Evolutionary conservation across 1,139 yeast genomes (phyloP).

Genomic region (Suhomyces chickasaworum): DNA sequence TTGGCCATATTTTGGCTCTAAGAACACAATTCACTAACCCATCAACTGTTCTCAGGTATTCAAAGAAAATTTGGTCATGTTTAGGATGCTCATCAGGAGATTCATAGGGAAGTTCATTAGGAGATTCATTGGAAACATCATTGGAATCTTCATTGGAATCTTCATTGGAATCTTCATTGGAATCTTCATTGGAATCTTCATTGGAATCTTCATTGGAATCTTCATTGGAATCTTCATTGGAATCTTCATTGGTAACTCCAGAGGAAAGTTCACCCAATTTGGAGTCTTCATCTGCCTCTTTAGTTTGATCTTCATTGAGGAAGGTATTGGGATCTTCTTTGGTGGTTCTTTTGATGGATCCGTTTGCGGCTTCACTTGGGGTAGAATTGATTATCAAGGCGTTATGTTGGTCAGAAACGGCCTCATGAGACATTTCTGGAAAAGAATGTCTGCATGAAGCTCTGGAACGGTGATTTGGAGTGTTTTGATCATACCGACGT

Average conservation of each 20-base stretch:
- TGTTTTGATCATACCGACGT: neutral
- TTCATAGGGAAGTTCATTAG: no score
- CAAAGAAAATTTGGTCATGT: conserved; percentile 15
- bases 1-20: conserved; percentile 53
- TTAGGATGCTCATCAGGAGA: no score
- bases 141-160: neutral
- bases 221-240: neutral
- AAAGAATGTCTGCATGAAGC: neutral
- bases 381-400: no score
- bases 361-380: no score
- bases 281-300: no score
- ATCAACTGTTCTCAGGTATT: conserved; percentile 45
- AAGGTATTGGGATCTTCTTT: no score
- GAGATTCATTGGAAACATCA: neutral
- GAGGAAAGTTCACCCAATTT: no score
- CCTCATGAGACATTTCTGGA: neutral
- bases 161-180: neutral
- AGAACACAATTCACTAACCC: conserved; percentile 49
- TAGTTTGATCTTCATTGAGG: no score
- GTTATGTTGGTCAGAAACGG: no score
- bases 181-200: neutral
- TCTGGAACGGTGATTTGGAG: neutral
- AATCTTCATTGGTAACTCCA: neutral
- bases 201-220: neutral
- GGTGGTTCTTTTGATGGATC: neutral